phyloP scores from a whole-genome alignment of 2,329 filamentous ascomycete species.

The Paramyrothecium roridum region DNA sequence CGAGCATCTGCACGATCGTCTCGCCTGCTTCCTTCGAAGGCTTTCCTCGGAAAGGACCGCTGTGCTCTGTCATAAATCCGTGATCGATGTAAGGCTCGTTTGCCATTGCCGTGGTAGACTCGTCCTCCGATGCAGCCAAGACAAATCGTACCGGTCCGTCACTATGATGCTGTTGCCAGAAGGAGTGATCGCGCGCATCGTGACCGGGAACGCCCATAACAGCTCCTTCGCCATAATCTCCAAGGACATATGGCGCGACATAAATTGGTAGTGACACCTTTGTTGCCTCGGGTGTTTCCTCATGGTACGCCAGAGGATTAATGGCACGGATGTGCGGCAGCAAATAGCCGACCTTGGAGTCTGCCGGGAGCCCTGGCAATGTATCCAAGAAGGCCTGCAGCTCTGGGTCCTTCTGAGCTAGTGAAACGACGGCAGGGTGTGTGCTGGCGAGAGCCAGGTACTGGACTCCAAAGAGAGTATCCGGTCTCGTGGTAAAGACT shows the following conservation, averaged over 20 bases:
- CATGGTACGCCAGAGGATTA: constrained; percentile 62
- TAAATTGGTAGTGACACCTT: constrained; percentile 68
- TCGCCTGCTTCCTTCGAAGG: constrained; percentile 60
- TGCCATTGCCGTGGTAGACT: constrained; percentile 36
- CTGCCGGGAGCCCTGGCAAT: constrained; percentile 50
- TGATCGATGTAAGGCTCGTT: constrained; percentile 60
- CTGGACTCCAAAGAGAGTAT: constrained; percentile 84
- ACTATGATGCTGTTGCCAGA: constrained; percentile 70
- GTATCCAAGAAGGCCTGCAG: constrained; percentile 67
- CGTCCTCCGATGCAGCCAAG: constrained; percentile 49
- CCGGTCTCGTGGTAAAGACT: constrained; percentile 80
- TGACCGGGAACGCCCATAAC: constrained; percentile 92
- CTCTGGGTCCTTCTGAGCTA: constrained; percentile 57
- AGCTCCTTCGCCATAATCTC: constrained; percentile 81
- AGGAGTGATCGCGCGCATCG: constrained; percentile 73
- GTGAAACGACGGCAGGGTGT: constrained; percentile 63
- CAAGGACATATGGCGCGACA: constrained; percentile 80
- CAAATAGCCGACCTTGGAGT: constrained; percentile 65
- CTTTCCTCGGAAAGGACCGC: constrained; percentile 62
- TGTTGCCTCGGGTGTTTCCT: constrained; percentile 44
- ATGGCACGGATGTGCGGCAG: constrained; percentile 59
- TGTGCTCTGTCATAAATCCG: constrained; percentile 65
- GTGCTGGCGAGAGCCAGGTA: constrained; percentile 75
- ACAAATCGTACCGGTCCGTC: constrained; percentile 62
- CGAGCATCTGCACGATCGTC: constrained; percentile 56